Evolutionary conservation across 2,329 filamentous ascomycete species (phyloP), one percentile per base, ranked within the genome.

Genomic region (Nigrograna mackinnonii): DNA sequence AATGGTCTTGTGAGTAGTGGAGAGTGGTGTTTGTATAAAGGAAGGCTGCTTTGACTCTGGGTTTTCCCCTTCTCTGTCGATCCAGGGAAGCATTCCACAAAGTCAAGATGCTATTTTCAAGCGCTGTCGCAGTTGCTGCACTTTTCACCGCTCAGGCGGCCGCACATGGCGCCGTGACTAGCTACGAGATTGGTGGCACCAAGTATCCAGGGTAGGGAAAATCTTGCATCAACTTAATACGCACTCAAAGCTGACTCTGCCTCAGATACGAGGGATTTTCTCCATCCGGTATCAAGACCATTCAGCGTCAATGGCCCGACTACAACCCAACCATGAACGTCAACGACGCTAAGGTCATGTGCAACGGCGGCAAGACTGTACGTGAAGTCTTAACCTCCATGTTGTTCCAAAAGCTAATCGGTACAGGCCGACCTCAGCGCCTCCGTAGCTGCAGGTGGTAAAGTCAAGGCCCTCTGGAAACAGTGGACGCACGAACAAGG

Each of bases 401-500:
- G n/a, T n/a, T n/a, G n/a, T n/a, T n/a, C n/a, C n/a, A n/a, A n/a
- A n/a, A n/a, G n/a, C n/a, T n/a, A n/a, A n/a, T n/a, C n/a, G n/a
- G n/a, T n/a, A n/a, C n/a, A n/a, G 1, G 62, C 64, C 5, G 62
- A 57, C 17, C 66, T 79, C 6, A 67, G 60, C 14, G 79, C 78
- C 5, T 66, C 69, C 22, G 68, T 79, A 44, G 61, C 68, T 4
- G 76, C 79, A 1, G 79, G 79, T 28, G 57, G 67, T 26, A 74
- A 72, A 43, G 67, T 83, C 43, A 76, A 73, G 4, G 79, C 79
- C 9, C 66, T 73, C 54, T 82, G 78, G 78, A 57, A 66, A 33
- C 79, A 82, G 58, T 82, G 79, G 79, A 82, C 79, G 0, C 79
- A 82, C 57, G 64, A 71, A 41, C 79, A 82, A 55, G 79, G 79